Base-by-base conservation (phyloP, 805 yeast genomes). In the Brettanomyces sp. region DNA sequence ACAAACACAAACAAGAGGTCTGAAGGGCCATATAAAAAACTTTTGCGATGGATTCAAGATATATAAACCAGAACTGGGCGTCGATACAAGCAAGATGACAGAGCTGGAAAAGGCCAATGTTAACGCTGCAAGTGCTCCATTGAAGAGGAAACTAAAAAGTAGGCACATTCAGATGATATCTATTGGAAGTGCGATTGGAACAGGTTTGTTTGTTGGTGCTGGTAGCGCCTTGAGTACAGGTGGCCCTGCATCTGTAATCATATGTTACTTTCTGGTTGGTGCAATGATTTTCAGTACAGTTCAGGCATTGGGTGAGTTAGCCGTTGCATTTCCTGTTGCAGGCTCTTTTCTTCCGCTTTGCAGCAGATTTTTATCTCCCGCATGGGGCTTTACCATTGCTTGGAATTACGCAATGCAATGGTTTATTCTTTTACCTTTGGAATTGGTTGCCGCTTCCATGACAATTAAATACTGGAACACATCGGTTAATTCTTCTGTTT, bases 91-190 rank as follows among this genome's bases (percentile, higher is more conserved):
- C 13, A 56, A 59, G 51, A 52, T 68, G 56, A 54, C 68, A 18
- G 72, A 67, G 23, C 55, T 66, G 14, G 75, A 73, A 57, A 68
- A 59, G 51, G 69, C 73, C 8, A 73, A 70, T 46, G 58, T 70
- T 25, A 55, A 51, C 40, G 70, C 78, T 23, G 68, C 75, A 24
- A 66, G 64, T 47, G 64, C 76, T 42, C 77, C 77, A 18, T 65
- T 73, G 51, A 57, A 70, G 28, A 65, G 81, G 47, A 58, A 68
- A 5, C 67, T 80, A 37, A 76, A 75, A 54, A 72, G 76, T 40
- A 70, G 88, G 54, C 89, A 84, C 58, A 60, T 84, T 54, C 79
- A 80, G 47, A 79, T 82, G 86, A 84, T 84, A 63, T 86, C 91
- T 41, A 70, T 84, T 50, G 90, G 90, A 52, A 88, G 89, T 36